Evolutionary conservation across 352 stramenopile genomes (phyloP), one percentile per base, ranked within the genome.

Genomic region (Globisporangium ultimum): DNA sequence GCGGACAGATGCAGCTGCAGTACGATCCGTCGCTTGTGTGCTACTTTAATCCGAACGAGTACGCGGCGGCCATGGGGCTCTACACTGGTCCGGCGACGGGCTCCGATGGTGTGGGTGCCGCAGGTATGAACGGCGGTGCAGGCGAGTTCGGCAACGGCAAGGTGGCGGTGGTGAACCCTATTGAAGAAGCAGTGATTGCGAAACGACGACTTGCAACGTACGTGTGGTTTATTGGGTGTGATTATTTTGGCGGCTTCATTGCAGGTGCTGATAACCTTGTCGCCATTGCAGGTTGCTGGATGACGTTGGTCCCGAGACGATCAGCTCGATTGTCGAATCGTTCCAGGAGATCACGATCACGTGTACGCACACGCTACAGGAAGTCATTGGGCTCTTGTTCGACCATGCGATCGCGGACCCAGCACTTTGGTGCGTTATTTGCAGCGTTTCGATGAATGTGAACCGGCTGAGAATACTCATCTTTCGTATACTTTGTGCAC

Each of bases 1-100:
- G 70, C 46, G 28, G 62, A 15, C 53, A 63, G 67, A 21, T 55
- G 52, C 78, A 68, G 32, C 59, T 87, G 61, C 77, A 80, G 59
- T 93, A 90, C 66, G 84, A 91, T 36, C 72, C 84, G 48, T 87
- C 78, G 8, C 74, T 90, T 48, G 70, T 87, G 55, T 83, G 76
- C 36, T 91, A 89, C 53, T 93, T 91, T 56, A 93, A 90, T 48
- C 81, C 81, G 46, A 88, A 68, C 42, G 81, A 91, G 57, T 91
- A 91, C 61, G 61, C 81, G 3, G 74, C 81, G 0, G 80, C 80
- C 42, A 86, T 81, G 69, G 75, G 76, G 22, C 71, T 91, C 1
- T 84, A 80, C 48, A 88, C 76, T 5, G 77, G 75, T 36, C 78
- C 60, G 34, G 55, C 62, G 64, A 67, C 20, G 56, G 53, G 50